These are phyloP conservation scores for Boletus fagicola DNA, from an alignment of 768 basidiomycete species.

Conservation along the genomic window DNA sequence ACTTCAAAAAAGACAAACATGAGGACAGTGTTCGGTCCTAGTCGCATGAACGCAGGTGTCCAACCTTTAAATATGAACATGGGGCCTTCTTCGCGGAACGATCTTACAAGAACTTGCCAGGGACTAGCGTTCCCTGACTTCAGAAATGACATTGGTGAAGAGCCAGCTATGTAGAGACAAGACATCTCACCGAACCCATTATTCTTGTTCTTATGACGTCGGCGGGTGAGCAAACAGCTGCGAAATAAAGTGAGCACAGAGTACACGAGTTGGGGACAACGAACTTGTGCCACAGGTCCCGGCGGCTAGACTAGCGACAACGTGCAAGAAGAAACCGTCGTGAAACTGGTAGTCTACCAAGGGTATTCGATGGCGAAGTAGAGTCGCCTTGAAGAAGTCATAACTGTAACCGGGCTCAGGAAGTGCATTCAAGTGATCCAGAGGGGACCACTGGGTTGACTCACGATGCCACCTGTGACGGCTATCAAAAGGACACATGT, in stretches of 20 bases:
- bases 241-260: constrained; percentile 2
- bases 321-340: constrained; percentile 67
- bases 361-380: constrained; percentile 54
- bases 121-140: constrained; percentile 53
- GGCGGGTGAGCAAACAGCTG: constrained; percentile 76
- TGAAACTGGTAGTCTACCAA: constrained; percentile 57
- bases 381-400: constrained; percentile 66
- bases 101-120: constrained; percentile 52
- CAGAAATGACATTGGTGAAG: constrained; percentile 4
- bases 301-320: constrained; percentile 63
- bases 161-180: background rate
- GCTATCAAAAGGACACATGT: constrained; percentile 37
- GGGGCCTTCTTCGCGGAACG: constrained; percentile 70
- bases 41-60: constrained; percentile 82
- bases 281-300: constrained; percentile 77
- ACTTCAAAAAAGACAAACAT: constrained; percentile 88
- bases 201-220: constrained; percentile 75
- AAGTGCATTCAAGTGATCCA: background rate
- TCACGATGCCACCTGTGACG: constrained; percentile 82
- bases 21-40: constrained; percentile 81
- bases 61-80: constrained; percentile 84
- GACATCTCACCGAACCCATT: constrained; percentile 64
- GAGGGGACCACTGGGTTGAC: constrained; percentile 27
- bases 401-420: constrained; percentile 46
- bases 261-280: constrained; percentile 21